Percentiles rank a stretch among this genome's conserved stretches.
phyloP scores from a whole-genome alignment of 805 yeast species.

The Lipomyces kockii region DNA sequence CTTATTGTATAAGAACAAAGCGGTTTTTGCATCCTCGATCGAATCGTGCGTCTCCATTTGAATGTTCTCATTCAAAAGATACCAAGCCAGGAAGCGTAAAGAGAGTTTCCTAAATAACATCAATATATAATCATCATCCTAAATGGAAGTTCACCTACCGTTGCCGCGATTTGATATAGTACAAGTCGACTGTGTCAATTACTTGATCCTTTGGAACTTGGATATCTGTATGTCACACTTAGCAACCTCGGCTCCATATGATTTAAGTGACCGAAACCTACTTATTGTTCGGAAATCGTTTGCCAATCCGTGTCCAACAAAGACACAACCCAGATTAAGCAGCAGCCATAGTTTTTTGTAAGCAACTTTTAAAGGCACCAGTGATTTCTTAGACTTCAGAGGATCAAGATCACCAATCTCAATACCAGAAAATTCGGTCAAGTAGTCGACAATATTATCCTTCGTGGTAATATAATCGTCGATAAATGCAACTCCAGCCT shows the following conservation, averaged over 20 bases:
- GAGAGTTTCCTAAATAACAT: slow-evolving; percentile 57
- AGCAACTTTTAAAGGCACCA: slow-evolving; percentile 74
- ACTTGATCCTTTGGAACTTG: slow-evolving; percentile 86
- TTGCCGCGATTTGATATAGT: slow-evolving; percentile 72
- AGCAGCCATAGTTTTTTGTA: slow-evolving; percentile 90
- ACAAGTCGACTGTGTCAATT: slow-evolving; percentile 84
- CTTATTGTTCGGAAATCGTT: slow-evolving; percentile 92
- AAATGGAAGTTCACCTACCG: slow-evolving; percentile 45
- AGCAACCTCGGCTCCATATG: background rate
- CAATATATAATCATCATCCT: background rate
- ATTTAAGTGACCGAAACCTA: slow-evolving; percentile 1
- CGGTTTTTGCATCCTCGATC: slow-evolving; percentile 92
- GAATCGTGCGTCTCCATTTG: slow-evolving; percentile 97
- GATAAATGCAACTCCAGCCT: slow-evolving; percentile 77
- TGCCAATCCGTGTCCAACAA: slow-evolving; percentile 91
- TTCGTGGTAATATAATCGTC: slow-evolving; percentile 89
- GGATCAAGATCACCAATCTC: slow-evolving; percentile 89
- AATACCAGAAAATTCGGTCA: slow-evolving; percentile 93
- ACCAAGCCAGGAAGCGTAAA: slow-evolving; percentile 83
- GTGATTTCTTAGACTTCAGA: slow-evolving; percentile 60
- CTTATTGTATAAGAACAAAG: slow-evolving; percentile 73
- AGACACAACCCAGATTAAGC: slow-evolving; percentile 83
- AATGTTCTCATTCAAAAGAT: slow-evolving; percentile 70
- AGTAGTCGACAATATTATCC: slow-evolving; percentile 71
- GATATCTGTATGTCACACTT: slow-evolving; percentile 50